phyloP scores from a whole-genome alignment of 2,329 filamentous ascomycete species.

The Fusarium camptoceras region DNA sequence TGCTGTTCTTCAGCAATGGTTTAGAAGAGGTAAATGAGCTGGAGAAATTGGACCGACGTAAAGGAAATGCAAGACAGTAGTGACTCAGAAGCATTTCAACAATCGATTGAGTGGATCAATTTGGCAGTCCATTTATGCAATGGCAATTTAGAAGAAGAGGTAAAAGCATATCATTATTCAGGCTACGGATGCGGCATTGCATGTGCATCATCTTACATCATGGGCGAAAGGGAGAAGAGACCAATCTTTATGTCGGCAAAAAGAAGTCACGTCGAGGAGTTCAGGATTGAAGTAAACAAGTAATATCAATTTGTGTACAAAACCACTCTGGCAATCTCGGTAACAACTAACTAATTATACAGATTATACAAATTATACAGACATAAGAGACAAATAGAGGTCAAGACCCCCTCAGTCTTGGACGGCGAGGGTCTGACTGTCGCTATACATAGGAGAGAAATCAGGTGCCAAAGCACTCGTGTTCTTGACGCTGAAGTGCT shows the following conservation, averaged over 20 bases:
- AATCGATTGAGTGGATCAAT: background rate
- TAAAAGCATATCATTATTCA: background rate
- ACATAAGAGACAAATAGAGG: conserved; percentile 26
- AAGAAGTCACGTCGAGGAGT: background rate
- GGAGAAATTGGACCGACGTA: background rate
- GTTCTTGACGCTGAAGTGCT: conserved; percentile 1
- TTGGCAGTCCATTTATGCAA: background rate
- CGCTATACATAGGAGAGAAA: conserved; percentile 18
- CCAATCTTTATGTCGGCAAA: background rate
- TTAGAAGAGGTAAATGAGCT: background rate
- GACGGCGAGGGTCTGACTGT: background rate
- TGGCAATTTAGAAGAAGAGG: background rate
- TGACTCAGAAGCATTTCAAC: background rate
- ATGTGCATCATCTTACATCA: background rate
- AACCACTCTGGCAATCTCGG: background rate
- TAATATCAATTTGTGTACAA: conserved; percentile 17
- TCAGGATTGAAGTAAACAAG: background rate
- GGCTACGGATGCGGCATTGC: background rate
- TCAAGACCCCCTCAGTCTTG: background rate
- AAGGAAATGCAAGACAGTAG: background rate
- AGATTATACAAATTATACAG: conserved; percentile 5
- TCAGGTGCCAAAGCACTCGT: background rate
- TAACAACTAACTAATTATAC: conserved; percentile 17
- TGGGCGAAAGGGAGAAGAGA: background rate
- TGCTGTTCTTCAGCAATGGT: background rate